A percentile compares a stretch with the other conserved stretches of the same genome.
phyloP scores from a whole-genome alignment of 495 filamentous ascomycete genomes.

The Penicillium bialowiezense region DNA sequence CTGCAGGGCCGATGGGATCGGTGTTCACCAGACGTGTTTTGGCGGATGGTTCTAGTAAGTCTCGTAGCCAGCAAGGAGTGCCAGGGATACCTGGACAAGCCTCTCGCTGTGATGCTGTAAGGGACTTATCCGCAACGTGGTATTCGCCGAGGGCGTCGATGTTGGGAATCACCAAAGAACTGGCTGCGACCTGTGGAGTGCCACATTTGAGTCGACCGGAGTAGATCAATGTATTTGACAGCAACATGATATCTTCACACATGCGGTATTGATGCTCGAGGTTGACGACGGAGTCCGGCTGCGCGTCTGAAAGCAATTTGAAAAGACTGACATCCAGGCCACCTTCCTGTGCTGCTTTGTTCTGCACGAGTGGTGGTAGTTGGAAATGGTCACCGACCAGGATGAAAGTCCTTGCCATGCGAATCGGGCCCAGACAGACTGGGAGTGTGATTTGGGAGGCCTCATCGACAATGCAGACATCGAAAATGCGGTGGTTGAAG shows the following conservation, averaged over 20 bases:
- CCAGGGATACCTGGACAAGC: slow-evolving; percentile 52
- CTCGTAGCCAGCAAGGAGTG: slow-evolving; percentile 76
- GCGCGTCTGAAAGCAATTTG: slow-evolving; percentile 82
- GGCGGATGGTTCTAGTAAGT: slow-evolving; percentile 62
- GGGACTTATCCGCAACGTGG: slow-evolving; percentile 41
- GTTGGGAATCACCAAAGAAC: slow-evolving; percentile 57
- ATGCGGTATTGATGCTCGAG: slow-evolving; percentile 97
- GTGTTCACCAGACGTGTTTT: slow-evolving; percentile 89
- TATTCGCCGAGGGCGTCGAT: slow-evolving; percentile 55
- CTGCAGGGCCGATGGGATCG: slow-evolving; percentile 60
- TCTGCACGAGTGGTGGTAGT: slow-evolving; percentile 89
- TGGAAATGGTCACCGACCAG: slow-evolving; percentile 97
- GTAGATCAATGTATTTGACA: slow-evolving; percentile 93
- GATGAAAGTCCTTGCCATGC: slow-evolving; percentile 90
- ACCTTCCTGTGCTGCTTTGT: slow-evolving; percentile 78
- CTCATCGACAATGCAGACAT: slow-evolving; percentile 98
- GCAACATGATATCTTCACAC: slow-evolving; percentile 92
- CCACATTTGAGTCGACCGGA: slow-evolving; percentile 86
- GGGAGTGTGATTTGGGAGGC: slow-evolving; percentile 96
- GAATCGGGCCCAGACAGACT: slow-evolving; percentile 87
- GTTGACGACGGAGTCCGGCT: slow-evolving; percentile 82
- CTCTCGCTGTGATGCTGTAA: slow-evolving; percentile 17
- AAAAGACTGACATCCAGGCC: slow-evolving; percentile 93
- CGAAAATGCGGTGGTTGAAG: slow-evolving; percentile 86
- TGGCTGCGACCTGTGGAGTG: slow-evolving; percentile 66